Evolutionary conservation across 78 protist genomes (phyloP).

Genomic region (Dictyostelium intermedium): DNA sequence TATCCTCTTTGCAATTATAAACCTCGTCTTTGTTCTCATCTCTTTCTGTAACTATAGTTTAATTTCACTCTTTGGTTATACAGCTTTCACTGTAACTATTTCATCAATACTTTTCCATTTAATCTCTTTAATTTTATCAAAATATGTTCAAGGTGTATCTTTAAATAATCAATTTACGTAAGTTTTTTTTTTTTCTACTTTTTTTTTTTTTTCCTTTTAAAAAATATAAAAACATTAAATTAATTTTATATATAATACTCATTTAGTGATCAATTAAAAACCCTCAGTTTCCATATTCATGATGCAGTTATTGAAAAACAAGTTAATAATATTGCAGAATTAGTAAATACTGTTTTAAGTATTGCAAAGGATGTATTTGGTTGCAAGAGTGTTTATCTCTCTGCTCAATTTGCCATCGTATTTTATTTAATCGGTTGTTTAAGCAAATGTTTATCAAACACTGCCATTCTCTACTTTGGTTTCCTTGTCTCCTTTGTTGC

Average conservation of each 20-base stretch:
- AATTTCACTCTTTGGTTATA: conserved; percentile 45
- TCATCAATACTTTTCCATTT: conserved; percentile 14
- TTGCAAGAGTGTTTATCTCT: conserved; percentile 31
- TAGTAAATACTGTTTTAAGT: conserved; percentile 7
- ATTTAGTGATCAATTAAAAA: conserved; percentile 59
- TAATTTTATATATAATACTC: not conserved
- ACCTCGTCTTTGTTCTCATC: conserved; percentile 32
- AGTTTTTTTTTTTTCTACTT: not conserved
- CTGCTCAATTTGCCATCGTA: conserved; percentile 39
- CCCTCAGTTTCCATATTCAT: conserved; percentile 55
- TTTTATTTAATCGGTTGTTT: conserved; percentile 33
- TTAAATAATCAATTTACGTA: conserved; percentile 52
- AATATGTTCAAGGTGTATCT: conserved; percentile 26
- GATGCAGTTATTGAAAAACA: conserved; percentile 64
- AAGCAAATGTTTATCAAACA: conserved; percentile 34
- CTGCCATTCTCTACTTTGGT: conserved; percentile 15
- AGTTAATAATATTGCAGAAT: conserved; percentile 4
- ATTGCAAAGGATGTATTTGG: conserved; percentile 47
- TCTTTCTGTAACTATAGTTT: conserved; percentile 12
- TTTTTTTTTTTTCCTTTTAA: too few species aligned
- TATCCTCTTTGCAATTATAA: conserved; percentile 37
- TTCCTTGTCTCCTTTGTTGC: conserved; percentile 46
- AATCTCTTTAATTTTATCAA: conserved; percentile 8
- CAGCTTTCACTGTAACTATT: conserved; percentile 27
- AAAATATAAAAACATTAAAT: too few species aligned